Evolutionary conservation across 768 basidiomycete genomes (phyloP).

Genomic region (Suillus ampliporus): DNA sequence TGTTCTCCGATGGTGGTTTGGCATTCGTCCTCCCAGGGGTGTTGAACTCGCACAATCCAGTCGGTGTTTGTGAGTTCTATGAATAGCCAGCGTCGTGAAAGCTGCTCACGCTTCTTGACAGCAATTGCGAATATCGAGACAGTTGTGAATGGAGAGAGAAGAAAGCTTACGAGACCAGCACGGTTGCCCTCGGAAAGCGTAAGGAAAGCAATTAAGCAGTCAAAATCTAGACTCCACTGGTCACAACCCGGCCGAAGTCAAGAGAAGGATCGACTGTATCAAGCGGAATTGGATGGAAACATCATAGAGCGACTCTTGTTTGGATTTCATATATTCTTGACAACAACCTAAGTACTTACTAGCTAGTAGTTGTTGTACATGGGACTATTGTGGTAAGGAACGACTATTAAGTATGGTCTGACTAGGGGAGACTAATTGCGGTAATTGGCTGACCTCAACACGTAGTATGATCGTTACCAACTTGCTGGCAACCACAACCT

Average conservation of each 20-base stretch:
- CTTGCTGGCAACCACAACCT: neutral
- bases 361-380: too few species aligned
- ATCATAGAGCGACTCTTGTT: neutral
- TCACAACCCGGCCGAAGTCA: neutral
- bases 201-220: neutral
- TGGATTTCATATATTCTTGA: too few species aligned
- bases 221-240: neutral
- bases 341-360: too few species aligned
- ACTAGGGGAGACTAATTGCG: neutral
- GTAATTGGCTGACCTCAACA: too few species aligned
- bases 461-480: too few species aligned
- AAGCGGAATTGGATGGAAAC: too few species aligned
- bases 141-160: slow-evolving; percentile 81
- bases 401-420: too few species aligned
- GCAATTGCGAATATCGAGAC: slow-evolving; percentile 73
- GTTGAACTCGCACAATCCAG: slow-evolving; percentile 63
- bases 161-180: slow-evolving; percentile 48
- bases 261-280: neutral
- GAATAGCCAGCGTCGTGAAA: slow-evolving; percentile 3
- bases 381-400: too few species aligned
- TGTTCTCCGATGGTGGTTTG: slow-evolving; percentile 78
- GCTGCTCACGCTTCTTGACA: slow-evolving; percentile 25
- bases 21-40: slow-evolving; percentile 69
- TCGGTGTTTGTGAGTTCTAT: slow-evolving; percentile 67
- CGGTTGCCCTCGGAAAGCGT: slow-evolving; percentile 3